Percentiles rank a stretch among this genome's conserved stretches.
Evolutionary conservation across 1,284 basidiomycete species (phyloP).

Genomic region (Ceraceosorus guamensis): DNA sequence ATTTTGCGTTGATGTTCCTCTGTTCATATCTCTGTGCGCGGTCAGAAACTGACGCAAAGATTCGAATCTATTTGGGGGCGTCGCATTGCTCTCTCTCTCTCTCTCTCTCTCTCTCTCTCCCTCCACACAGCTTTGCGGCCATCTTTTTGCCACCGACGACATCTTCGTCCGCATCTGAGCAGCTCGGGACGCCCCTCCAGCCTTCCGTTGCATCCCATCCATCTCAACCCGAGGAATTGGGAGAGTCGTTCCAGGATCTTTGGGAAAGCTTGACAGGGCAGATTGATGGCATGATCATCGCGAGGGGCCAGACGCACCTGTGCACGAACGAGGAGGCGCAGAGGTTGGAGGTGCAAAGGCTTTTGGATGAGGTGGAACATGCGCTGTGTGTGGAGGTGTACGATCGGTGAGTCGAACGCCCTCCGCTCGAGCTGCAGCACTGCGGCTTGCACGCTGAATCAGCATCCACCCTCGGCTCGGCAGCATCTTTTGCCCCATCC

Average conservation of each 20-base stretch:
- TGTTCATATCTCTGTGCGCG: too few species aligned
- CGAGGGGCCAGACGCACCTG: neutral
- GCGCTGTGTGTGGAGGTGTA: conserved; percentile 64
- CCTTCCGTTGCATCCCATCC: conserved; percentile 51
- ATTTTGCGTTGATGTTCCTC: too few species aligned
- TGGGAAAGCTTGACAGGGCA: conserved; percentile 56
- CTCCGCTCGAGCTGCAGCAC: neutral
- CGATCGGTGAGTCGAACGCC: conserved; percentile 49
- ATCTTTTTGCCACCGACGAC: conserved; percentile 2
- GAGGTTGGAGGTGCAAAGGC: conserved; percentile 48
- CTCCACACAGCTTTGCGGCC: conserved; percentile 20
- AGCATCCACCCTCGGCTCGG: conserved; percentile 3
- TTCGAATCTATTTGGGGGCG: too few species aligned
- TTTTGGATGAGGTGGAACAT: conserved; percentile 52
- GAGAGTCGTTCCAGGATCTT: conserved; percentile 65
- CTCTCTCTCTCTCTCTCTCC: too few species aligned
- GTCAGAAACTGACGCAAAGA: too few species aligned
- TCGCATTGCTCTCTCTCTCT: too few species aligned
- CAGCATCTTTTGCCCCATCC: conserved; percentile 59
- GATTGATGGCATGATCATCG: conserved; percentile 7
- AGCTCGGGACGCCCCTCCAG: neutral
- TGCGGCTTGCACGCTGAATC: conserved; percentile 1
- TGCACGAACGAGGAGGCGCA: conserved; percentile 23
- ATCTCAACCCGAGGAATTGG: conserved; percentile 24
- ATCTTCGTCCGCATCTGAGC: neutral